Percentiles rank a stretch among this genome's conserved stretches.
Conservation (phyloP, 768 basidiomycete species). For the Fomitopsis serialis region DNA sequence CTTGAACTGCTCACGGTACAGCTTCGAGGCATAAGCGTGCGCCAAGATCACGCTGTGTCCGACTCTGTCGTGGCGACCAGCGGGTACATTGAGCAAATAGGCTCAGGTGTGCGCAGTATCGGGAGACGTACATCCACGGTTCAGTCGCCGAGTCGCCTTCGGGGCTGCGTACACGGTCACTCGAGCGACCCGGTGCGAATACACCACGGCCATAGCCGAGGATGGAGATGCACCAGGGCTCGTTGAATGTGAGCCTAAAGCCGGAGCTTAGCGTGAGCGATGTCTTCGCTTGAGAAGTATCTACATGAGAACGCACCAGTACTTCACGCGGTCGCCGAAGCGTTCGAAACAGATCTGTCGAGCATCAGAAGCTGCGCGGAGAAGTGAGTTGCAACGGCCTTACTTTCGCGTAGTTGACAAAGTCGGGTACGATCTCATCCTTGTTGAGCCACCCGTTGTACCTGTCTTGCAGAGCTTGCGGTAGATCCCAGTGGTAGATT, state of each 20-base stretch:
- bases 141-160: constrained; percentile 63
- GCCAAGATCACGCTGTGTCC: constrained; percentile 64
- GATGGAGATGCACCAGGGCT: constrained; percentile 69
- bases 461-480: constrained; percentile 65
- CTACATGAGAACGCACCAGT: constrained; percentile 43
- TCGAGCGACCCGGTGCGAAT: constrained; percentile 68
- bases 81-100: background rate
- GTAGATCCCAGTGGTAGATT: constrained; percentile 77
- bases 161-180: constrained; percentile 52
- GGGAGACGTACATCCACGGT: constrained; percentile 56
- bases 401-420: constrained; percentile 44
- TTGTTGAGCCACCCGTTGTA: constrained; percentile 77
- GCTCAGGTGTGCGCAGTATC: background rate
- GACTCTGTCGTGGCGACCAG: constrained; percentile 36
- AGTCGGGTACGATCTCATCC: constrained; percentile 65
- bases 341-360: constrained; percentile 62
- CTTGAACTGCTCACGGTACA: constrained; percentile 67
- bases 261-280: background rate
- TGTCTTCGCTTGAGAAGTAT: background rate
- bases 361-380: background rate
- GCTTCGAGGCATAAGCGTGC: constrained; percentile 61
- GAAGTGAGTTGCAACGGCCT: background rate
- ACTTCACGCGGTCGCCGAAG: constrained; percentile 72
- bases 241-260: constrained; percentile 65
- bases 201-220: constrained; percentile 67